Evolutionary conservation across 176 grass and related monocot genomes (phyloP), one percentile per base, ranked within the genome.

Genomic region (Cenchrus americanus): DNA sequence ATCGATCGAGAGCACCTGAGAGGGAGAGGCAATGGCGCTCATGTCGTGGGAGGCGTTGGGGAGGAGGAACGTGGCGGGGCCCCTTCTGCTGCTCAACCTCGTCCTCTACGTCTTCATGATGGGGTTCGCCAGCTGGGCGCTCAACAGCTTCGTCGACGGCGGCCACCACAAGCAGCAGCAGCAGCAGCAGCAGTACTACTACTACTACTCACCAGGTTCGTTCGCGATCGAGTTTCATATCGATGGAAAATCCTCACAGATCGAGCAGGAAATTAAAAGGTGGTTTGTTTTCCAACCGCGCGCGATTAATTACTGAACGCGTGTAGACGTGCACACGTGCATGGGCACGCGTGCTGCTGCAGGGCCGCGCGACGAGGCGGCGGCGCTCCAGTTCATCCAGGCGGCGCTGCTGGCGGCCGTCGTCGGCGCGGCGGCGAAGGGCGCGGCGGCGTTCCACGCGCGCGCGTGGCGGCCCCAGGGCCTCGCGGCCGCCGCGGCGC

Each of bases 11-110:
- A 32, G 2, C 22, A 14, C 10, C 0, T 4, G 23, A 54, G 15
- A 34, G 3, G 15, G 46, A 51, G 23, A 73, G 26, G 71, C 71
- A 73, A 67, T 67, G 64, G 15, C 64, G 64, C 13, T 57, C 8
- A 2, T 18, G 47, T 7, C 52, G 49, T 1, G 43, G 79, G 79
- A 43, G 64, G 75, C 43, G 55, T 23, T 86, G 14, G 71, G 78
- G 37, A 75, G 77, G 54, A 84, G 58, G 82, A 85, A 91, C 70
- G 23, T 83, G 44, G 85, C 81, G 2, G 82, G 70, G 0, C 71
- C 85, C 24, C 71, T 88, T 11, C 71, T 88, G 64, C 86, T 91
- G 44, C 81, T 91, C 32, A 88, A 91, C 82, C 82, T 88, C 57
- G 50, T 62, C 27, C 62, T 91, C 71, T 91, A 87, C 71, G 14